A percentile compares a stretch with the other conserved stretches of the same genome.
phyloP scores from a whole-genome alignment of 257 asterid species.

The Solanum chmielewskii region DNA sequence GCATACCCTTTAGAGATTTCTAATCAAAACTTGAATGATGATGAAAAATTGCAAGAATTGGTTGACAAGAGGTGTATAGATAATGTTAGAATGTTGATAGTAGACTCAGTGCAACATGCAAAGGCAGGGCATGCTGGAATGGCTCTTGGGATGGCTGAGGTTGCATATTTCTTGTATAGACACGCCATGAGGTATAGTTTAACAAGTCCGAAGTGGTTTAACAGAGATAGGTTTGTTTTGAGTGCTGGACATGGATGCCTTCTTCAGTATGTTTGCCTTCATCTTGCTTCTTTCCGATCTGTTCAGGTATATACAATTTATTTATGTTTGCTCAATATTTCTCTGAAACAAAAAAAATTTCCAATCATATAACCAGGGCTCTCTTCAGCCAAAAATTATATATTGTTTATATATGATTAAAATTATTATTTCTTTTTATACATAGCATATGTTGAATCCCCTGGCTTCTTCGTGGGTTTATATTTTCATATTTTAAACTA shows the following conservation, averaged over 20 bases:
- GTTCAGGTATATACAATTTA: slow-evolving; percentile 29
- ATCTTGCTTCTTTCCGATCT: slow-evolving; percentile 42
- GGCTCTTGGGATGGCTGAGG: slow-evolving; percentile 46
- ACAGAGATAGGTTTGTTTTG: slow-evolving; percentile 47
- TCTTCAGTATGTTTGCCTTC: slow-evolving; percentile 58
- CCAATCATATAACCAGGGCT: background rate
- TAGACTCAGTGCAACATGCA: slow-evolving; percentile 36
- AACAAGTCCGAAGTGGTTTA: slow-evolving; percentile 31
- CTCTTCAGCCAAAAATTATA: background rate
- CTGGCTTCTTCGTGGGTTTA: too few species aligned
- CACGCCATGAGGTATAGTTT: slow-evolving; percentile 33
- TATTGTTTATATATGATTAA: too few species aligned
- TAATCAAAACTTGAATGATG: slow-evolving; percentile 1
- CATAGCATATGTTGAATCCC: too few species aligned
- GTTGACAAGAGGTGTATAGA: slow-evolving; percentile 37
- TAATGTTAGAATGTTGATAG: slow-evolving; percentile 37
- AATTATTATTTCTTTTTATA: too few species aligned
- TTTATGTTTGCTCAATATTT: background rate
- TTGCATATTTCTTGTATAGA: slow-evolving; percentile 32
- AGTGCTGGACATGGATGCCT: slow-evolving; percentile 52
- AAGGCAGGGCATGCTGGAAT: slow-evolving; percentile 54
- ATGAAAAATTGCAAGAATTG: slow-evolving; percentile 25
- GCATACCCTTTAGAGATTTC: slow-evolving; percentile 10
- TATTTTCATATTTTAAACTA: background rate
- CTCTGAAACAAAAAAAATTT: background rate